Evolutionary conservation across 352 stramenopile genomes (phyloP), one percentile per base, ranked within the genome.

Genomic region (Pythium folliculosum): DNA sequence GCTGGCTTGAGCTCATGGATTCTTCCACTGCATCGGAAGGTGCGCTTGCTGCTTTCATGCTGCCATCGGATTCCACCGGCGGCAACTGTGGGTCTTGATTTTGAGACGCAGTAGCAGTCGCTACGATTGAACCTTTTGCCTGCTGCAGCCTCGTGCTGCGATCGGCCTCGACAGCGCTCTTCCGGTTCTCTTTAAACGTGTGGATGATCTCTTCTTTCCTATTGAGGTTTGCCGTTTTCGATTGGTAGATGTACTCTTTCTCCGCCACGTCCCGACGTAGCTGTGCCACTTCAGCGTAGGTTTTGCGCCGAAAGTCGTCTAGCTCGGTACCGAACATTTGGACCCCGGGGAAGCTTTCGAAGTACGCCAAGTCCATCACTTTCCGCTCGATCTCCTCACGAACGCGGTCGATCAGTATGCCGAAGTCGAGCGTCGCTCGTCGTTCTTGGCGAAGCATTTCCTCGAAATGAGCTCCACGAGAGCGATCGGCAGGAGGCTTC

Each of bases 301-400:
- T 80, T 50, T 86, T 81, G 2, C 14, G 44, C 4, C 63, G 73
- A 49, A 91, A 88, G n/a, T 80, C 72, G 14, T 60, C 50, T 7
- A 91, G 55, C 50, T 91, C 81, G 30, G 78, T 60, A 3, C 70
- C 65, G 27, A 81, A 89, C 6, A 79, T 69, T 65, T 90, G 81
- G 14, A 91, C 65, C 21, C 85, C 78, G 0, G 72, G 64, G 45
- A 89, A 78, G 55, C 80, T 93, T 63, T 93, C 85, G 37, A 90
- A 90, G 45, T 88, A 90, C 22, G 85, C 85, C 12, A 91, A 60
- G 58, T 93, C 83, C 85, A 93, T 93, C 47, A 84, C 73, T 53
- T 91, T 90, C 22, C 82, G 78, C 60, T 93, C 85, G 12, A 81
- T 90, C 50, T 91, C 78, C 45, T 95, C 83, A 9, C 81, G 76